Evolutionary conservation across 2,329 filamentous ascomycete species (phyloP).

Genomic region (Ascochyta lentis): DNA sequence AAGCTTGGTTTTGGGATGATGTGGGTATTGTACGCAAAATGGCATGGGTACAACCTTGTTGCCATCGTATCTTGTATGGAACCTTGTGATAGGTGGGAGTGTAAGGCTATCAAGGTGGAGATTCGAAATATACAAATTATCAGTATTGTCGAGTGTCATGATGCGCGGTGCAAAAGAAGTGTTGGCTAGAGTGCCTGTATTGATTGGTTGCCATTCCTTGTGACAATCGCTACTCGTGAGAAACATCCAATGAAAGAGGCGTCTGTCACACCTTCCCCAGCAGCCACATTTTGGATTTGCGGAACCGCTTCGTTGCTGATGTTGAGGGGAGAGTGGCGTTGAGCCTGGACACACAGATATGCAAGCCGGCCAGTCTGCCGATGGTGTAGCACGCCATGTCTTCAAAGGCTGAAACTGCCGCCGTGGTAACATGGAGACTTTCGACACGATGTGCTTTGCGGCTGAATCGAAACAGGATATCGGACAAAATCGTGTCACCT

Average conservation of each 20-base stretch:
- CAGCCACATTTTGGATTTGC: conserved; percentile 1
- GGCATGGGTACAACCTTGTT: too few species aligned
- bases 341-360: background rate
- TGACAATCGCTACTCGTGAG: background rate
- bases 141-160: background rate
- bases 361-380: conserved; percentile 4
- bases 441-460: background rate
- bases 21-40: too few species aligned
- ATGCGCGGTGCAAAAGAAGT: background rate
- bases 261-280: background rate
- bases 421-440: background rate
- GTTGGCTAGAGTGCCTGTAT: background rate
- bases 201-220: background rate
- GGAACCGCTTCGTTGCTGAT: conserved; percentile 5
- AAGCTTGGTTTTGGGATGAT: background rate
- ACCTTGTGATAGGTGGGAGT: too few species aligned
- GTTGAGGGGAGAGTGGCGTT: background rate
- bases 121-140: background rate
- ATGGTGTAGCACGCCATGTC: conserved; percentile 26
- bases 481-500: conserved; percentile 19
- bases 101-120: too few species aligned
- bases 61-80: too few species aligned
- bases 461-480: background rate
- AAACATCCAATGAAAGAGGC: background rate
- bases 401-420: conserved; percentile 12